Base-by-base conservation (phyloP, 2,329 filamentous ascomycete genomes). In the Leptographium galeiforme region DNA sequence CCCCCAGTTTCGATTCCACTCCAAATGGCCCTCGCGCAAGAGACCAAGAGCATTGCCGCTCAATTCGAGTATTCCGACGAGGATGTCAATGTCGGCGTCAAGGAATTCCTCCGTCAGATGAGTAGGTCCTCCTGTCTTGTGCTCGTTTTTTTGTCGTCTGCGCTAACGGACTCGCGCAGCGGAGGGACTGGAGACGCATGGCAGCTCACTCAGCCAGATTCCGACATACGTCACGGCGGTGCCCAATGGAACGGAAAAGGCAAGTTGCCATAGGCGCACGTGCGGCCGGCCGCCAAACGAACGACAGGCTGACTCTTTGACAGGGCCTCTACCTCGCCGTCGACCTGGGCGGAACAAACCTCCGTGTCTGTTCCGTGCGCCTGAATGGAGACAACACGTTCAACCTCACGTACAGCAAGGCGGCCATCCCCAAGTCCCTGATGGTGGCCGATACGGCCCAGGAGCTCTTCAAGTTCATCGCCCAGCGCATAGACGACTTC, bases 331-430 rank as follows among this genome's bases (percentile, higher is more conserved):
- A 96, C 71, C 82, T 98, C 65, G 91, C 93, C 41, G 90, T 98
- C 59, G 93, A 98, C 65, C 79, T 98, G n/a, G 93, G 93, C 57
- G 93, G 93, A 62, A 98, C 93, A 59, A 98, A 98, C 73, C 95
- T 97, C 71, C 86, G 93, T 62, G 93, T 98, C 63, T 98, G 93
- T 73, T 96, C 91, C 45, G 86, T 98, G 63, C 80, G 87, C 61
- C 77, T 98, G 57, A 90, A 95, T 66, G 93, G 93, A 64, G 89
- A 97, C 72, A 90, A 85, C 62, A 96, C 89, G 54, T 97, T 96
- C 75, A 88, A 87, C 68, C 80, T 97, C 62, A 94, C 86, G 52
- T 94, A 89, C 72, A 88, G 82, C 70, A 97, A 97, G 72, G 86
- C 94, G 54, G 80, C 89, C 57, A 94, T 98, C 55, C 93, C 93